Percentiles rank a stretch among this genome's conserved stretches.
Conservation (phyloP, 164 flowering plant species). For the Euptelea pleiosperma region DNA sequence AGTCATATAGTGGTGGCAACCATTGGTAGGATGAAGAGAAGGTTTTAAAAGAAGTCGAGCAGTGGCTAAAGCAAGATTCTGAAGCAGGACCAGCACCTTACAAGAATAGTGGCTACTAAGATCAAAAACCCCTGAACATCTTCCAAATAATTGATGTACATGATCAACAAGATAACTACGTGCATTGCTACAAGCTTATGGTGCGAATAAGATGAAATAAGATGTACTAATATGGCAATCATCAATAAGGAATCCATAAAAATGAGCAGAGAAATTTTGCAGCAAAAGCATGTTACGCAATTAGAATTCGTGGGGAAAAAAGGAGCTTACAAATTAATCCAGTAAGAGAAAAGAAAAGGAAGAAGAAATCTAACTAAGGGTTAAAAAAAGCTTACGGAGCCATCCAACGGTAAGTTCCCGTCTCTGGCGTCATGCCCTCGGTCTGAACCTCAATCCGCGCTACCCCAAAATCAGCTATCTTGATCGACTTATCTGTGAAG, state of each 20-base stretch:
- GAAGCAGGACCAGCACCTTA: background rate
- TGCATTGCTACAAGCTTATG: too few species aligned
- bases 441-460: slow-evolving; percentile 77
- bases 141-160: background rate
- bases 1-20: too few species aligned
- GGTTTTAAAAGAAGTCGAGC: background rate
- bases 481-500: slow-evolving; percentile 48
- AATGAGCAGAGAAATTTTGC: background rate
- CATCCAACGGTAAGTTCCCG: slow-evolving; percentile 85
- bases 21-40: too few species aligned
- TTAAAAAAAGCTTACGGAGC: slow-evolving; percentile 62
- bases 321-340: background rate
- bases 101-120: background rate
- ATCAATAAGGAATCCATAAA: background rate
- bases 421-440: slow-evolving; percentile 79
- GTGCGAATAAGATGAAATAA: too few species aligned
- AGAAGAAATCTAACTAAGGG: background rate
- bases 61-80: background rate
- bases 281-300: background rate
- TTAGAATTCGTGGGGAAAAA: background rate
- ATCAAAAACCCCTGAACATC: background rate
- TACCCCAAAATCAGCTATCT: slow-evolving; percentile 78
- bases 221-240: background rate
- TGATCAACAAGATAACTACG: background rate
- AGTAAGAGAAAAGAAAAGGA: background rate